Conservation (phyloP, 1,139 yeast genomes). For the Yamadazyma membranifaciens region DNA sequence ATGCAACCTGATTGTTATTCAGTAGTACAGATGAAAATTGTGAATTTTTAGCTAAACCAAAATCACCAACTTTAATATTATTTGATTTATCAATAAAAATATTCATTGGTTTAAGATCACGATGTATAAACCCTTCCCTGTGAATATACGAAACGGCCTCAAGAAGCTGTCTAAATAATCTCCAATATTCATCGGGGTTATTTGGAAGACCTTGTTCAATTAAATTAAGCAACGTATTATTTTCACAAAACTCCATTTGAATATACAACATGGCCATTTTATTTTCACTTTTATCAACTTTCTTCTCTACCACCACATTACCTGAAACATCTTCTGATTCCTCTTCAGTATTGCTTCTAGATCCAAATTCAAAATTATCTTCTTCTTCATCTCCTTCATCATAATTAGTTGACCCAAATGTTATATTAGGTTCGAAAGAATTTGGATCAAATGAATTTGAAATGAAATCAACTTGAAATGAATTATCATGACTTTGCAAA, state of each 20-base stretch:
- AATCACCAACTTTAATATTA: conserved; percentile 93
- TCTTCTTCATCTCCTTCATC: conserved; percentile 23
- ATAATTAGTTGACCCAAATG: conserved; percentile 47
- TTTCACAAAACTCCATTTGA: conserved; percentile 98
- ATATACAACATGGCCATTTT: conserved; percentile 60
- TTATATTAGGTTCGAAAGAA: conserved; percentile 59
- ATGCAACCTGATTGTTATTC: conserved; percentile 39
- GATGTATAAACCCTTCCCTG: conserved; percentile 88
- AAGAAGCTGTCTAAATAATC: conserved; percentile 79
- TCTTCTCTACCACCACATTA: neutral
- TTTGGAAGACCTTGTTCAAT: conserved; percentile 77
- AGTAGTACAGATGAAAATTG: conserved; percentile 42
- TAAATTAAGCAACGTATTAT: conserved; percentile 80
- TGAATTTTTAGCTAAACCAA: conserved; percentile 88
- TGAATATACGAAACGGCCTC: conserved; percentile 94
- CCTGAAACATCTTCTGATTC: conserved; percentile 7
- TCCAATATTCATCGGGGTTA: conserved; percentile 82
- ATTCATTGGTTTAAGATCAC: conserved; percentile 94
- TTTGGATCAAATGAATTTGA: conserved; percentile 64
- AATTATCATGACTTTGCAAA: conserved; percentile 29
- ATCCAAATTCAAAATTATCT: conserved; percentile 31
- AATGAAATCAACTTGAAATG: conserved; percentile 59
- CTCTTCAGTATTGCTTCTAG: conserved; percentile 10
- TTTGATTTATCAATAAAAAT: conserved; percentile 89
- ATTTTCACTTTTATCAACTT: conserved; percentile 1